phyloP scores from a whole-genome alignment of 2,329 filamentous ascomycete genomes.

The Pseudogymnoascus sp. region DNA sequence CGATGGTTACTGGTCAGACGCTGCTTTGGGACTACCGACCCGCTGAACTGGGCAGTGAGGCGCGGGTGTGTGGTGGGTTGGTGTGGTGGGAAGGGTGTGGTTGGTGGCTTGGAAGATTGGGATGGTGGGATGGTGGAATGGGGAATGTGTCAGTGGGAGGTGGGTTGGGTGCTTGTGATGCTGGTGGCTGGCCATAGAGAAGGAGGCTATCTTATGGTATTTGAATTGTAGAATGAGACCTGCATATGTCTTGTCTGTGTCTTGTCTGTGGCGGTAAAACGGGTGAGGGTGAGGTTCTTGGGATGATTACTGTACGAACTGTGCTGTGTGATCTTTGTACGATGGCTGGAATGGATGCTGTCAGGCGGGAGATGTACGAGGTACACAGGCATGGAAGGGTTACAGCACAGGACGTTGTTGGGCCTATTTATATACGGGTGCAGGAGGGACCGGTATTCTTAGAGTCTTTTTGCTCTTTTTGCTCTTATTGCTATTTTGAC shows the following conservation, averaged over 20 bases:
- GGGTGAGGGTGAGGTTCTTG: not conserved
- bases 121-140: not conserved
- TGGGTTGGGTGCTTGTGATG: not conserved
- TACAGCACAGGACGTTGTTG: constrained; percentile 1
- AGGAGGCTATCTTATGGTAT: not conserved
- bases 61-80: not conserved
- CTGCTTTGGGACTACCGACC: constrained; percentile 4
- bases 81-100: not conserved
- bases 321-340: not conserved
- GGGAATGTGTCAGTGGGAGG: not conserved
- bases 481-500: not conserved
- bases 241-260: not conserved
- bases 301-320: not conserved
- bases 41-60: constrained; percentile 4
- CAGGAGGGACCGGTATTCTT: not conserved
- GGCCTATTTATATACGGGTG: constrained; percentile 1
- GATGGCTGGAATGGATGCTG: not conserved
- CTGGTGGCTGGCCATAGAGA: not conserved
- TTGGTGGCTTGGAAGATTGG: not conserved
- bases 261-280: not conserved
- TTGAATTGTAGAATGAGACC: not conserved
- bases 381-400: not conserved
- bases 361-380: constrained; percentile 3
- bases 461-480: not conserved
- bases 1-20: not conserved